Evolutionary conservation across 129 eudicot species (phyloP).

Genomic region (Solidago caesia): DNA sequence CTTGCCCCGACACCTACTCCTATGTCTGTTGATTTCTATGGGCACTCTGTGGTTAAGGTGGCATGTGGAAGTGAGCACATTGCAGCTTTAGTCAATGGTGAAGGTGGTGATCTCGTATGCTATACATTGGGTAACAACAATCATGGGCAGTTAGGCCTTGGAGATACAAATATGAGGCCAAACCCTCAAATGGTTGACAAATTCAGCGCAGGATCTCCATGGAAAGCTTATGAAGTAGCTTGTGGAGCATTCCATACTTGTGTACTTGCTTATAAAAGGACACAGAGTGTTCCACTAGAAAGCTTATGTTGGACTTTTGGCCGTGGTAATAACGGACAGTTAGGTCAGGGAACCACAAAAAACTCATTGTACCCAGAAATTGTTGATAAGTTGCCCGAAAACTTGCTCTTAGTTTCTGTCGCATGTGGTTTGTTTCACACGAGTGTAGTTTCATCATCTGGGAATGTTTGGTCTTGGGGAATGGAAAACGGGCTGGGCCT

Average conservation of each 20-base stretch:
- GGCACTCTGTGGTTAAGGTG: constrained; percentile 77
- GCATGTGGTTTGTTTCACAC: constrained; percentile 94
- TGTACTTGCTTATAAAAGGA: constrained; percentile 29
- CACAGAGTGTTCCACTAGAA: constrained; percentile 22
- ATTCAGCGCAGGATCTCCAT: constrained; percentile 28
- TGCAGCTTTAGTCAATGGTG: constrained; percentile 63
- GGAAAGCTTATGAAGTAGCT: constrained; percentile 39
- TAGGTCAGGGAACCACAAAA: constrained; percentile 36
- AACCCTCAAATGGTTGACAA: constrained; percentile 54
- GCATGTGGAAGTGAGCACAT: constrained; percentile 95
- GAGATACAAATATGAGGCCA: constrained; percentile 62
- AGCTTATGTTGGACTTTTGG: constrained; percentile 40
- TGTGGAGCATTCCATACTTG: constrained; percentile 39
- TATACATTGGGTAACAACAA: constrained; percentile 83
- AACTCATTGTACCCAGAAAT: constrained; percentile 29
- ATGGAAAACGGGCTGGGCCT: constrained; percentile 95
- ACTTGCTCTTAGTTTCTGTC: constrained; percentile 45
- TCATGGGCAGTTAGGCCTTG: constrained; percentile 90
- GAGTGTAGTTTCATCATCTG: constrained; percentile 72
- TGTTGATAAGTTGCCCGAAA: constrained; percentile 25
- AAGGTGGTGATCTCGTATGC: constrained; percentile 53
- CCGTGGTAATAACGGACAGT: constrained; percentile 38
- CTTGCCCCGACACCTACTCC: constrained; percentile 51
- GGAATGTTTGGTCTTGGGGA: constrained; percentile 96
- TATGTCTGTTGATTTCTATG: constrained; percentile 52